Conservation (phyloP, 225 moss, liverwort and hornwort genomes). For the Sphagnum contortum region DNA sequence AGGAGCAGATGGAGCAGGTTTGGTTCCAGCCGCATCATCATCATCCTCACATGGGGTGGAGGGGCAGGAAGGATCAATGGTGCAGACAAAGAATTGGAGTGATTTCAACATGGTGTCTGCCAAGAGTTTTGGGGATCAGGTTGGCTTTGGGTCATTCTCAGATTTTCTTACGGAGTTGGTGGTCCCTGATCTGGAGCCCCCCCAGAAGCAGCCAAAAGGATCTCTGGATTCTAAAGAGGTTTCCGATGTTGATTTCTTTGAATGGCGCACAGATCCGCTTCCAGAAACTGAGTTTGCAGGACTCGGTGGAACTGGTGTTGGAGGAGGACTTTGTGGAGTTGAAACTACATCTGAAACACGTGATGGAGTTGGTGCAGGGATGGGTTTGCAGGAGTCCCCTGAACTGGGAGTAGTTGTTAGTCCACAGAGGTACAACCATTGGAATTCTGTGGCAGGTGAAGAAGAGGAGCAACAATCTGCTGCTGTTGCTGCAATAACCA, state of each 20-base stretch:
- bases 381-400: too few relatives aligned
- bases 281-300: too few relatives aligned
- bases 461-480: conserved; percentile 8
- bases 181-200: conserved; percentile 17
- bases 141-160: conserved; percentile 75
- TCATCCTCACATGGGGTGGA: not conserved
- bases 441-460: not conserved
- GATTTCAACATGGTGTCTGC: conserved; percentile 53
- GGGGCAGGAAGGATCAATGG: conserved; percentile 17
- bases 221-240: conserved; percentile 13
- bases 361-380: too few relatives aligned
- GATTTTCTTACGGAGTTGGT: conserved; percentile 40
- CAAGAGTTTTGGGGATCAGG: conserved; percentile 51
- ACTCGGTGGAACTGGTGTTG: too few relatives aligned
- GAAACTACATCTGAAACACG: too few relatives aligned
- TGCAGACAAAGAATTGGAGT: conserved; percentile 58
- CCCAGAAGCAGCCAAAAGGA: conserved; percentile 6
- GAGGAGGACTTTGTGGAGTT: too few relatives aligned
- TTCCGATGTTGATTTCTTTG: conserved; percentile 54
- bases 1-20: too few relatives aligned
- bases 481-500: not conserved
- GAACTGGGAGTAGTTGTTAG: too few relatives aligned
- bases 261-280: conserved; percentile 11
- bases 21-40: too few relatives aligned
- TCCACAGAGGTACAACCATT: too few relatives aligned